Conservation (phyloP, 2,329 filamentous ascomycete species). For the Neonectria punicea region DNA sequence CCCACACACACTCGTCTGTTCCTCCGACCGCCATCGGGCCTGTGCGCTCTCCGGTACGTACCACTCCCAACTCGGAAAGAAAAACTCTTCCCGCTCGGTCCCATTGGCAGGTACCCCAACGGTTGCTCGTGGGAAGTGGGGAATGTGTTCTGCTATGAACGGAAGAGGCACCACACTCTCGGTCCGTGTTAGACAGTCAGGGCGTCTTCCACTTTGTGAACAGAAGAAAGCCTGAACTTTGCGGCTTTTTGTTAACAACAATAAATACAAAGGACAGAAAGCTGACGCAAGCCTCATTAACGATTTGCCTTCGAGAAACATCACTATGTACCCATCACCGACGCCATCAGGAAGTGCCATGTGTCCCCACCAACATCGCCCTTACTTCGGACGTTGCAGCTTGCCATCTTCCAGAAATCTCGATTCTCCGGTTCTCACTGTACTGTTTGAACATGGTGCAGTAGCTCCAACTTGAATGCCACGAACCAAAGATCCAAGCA, state of each 20-base stretch:
- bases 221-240: constrained; percentile 19
- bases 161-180: constrained; percentile 36
- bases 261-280: constrained; percentile 13
- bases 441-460: constrained; percentile 6
- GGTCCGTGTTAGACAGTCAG: background rate
- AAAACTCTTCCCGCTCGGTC: constrained; percentile 18
- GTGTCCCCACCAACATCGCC: constrained; percentile 10
- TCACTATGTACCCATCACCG: background rate
- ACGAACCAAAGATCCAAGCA: background rate
- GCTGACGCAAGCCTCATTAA: constrained; percentile 11
- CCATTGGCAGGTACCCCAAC: constrained; percentile 24
- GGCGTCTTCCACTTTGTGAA: background rate
- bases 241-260: constrained; percentile 26
- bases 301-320: constrained; percentile 3
- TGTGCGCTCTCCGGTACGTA: constrained; percentile 5
- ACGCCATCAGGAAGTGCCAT: background rate
- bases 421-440: constrained; percentile 1
- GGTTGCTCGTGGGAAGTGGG: constrained; percentile 1
- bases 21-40: background rate
- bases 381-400: constrained; percentile 18
- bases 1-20: constrained; percentile 33
- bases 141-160: constrained; percentile 1
- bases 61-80: constrained; percentile 12
- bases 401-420: constrained; percentile 8
- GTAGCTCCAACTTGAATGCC: constrained; percentile 2